Evolutionary conservation across 1,284 basidiomycete species (phyloP).

Genomic region (Cyathus olla): DNA sequence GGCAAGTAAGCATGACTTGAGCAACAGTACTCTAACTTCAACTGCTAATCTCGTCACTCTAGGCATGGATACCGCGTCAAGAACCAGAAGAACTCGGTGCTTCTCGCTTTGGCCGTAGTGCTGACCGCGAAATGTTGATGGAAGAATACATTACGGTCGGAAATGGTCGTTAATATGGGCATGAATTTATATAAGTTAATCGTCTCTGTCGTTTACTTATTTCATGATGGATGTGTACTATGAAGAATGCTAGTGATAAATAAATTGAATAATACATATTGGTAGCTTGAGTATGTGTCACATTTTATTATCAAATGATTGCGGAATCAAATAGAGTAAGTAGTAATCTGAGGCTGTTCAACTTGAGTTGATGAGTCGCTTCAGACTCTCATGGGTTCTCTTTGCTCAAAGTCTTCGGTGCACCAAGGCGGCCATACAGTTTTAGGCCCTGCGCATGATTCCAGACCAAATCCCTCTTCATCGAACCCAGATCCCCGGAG

Average conservation of each 20-base stretch:
- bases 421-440: conserved; percentile 68
- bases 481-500: conserved; percentile 59
- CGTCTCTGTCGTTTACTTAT: no score
- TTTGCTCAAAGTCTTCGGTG: conserved; percentile 70
- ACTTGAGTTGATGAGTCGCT: conserved; percentile 16
- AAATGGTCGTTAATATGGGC: no score
- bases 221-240: no score
- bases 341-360: background rate
- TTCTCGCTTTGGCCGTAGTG: conserved; percentile 50
- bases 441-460: conserved; percentile 45
- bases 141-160: conserved; percentile 55
- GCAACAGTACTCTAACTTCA: background rate
- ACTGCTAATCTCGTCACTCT: background rate
- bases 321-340: no score
- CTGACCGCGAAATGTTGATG: conserved; percentile 37
- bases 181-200: no score
- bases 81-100: conserved; percentile 52
- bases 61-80: conserved; percentile 53
- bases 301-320: no score
- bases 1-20: conserved; percentile 65
- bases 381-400: conserved; percentile 64
- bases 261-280: no score
- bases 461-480: conserved; percentile 26
- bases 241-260: no score
- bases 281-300: no score